Evolutionary conservation across 192 early-diverging fungal species (phyloP), one percentile per base, ranked within the genome.

Genomic region (Anaeromyces robustus): DNA sequence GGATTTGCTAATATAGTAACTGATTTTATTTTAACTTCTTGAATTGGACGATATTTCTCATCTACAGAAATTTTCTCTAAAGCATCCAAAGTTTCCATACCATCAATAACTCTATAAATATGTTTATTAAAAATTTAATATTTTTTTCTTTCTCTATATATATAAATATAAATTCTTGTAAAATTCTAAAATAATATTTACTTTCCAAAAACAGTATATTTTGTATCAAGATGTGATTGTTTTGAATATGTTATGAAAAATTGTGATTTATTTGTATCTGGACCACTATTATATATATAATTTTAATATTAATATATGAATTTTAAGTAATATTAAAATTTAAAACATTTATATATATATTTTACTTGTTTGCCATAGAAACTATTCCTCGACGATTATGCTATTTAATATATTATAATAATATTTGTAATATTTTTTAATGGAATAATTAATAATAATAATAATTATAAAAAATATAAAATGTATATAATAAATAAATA

Each of bases 1-100:
- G 97, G 97, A 85, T 99, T 99, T 9, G 97, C 96, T 86, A 98
- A 96, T 30, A 99, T 94, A 0, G 93, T 96, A 16, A 96, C 90
- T 0, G 86, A 86, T 80, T 84, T 83, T 29, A 99, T 92, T 81
- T 89, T 87, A 18, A 97, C 88, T 0, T 93, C 92, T 78, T 95
- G 91, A 14, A 92, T 81, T 7, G 97, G 96, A 41, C 93, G 84
- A 81, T 92, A 86, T 83, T 96, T 95, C 41, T 91, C 92, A 78
- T 94, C 93, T 18, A 96, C 94, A 77, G 95, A 93, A 12, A 97
- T 83, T 52, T 92, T 93, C 83, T 99, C 97, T 68, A 99, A 83
- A 0, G 92, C 91, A 79, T 94, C 94, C 82, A 98, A 85, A 9
- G 89, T 90, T 43, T 97, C 95, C 11, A 83, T 82, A 12, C 95